Evolutionary conservation across 1,284 basidiomycete genomes (phyloP), one percentile per base, ranked within the genome.

Genomic region (Vanrija humicola): DNA sequence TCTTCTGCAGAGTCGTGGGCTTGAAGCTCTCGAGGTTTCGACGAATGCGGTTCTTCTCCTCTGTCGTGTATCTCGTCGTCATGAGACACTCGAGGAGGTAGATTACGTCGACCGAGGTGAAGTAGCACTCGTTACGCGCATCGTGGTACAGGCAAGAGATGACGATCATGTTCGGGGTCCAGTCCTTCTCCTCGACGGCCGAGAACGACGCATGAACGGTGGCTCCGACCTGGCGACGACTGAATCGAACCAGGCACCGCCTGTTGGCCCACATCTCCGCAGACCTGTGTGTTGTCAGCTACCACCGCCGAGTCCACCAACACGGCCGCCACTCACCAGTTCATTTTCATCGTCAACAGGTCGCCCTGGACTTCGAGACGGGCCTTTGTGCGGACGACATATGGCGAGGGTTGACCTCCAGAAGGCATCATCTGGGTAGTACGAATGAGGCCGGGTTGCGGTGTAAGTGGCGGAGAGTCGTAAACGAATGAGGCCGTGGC

Each of bases 1-100:
- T 86, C 78, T 97, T 98, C 46, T 89, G 88, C 6, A 97, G 86
- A 0, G 94, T 97, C 56, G 85, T 88, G 0, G 95, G 94, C 50
- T 86, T 83, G 71, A 96, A 88, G 19, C 89, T 90, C 75, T 98
- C 93, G 38, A 98, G 80, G 74, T 97, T 97, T 54, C 94, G 83
- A 52, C 95, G 82, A 65, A 97, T 96, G 42, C 94, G 82, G 70
- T 97, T 97, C 82, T 96, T 97, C 81, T 97, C 94, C 74, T 95
- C 92, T 43, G 95, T 89, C 19, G 87, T 86, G 70, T 96, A 95
- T 47, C 86, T 82, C 40, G 84, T 83, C 25, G 86, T 88, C 29
- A 93, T 87, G 44, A 98, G 82, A 14, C 87, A 85, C 77, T 97
- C 92, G 50, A 98, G 83, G 16, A 97, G 82, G 72, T 88, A 90